Conservation (phyloP, 1,139 yeast species). For the Saccharomyces pastorianus region DNA sequence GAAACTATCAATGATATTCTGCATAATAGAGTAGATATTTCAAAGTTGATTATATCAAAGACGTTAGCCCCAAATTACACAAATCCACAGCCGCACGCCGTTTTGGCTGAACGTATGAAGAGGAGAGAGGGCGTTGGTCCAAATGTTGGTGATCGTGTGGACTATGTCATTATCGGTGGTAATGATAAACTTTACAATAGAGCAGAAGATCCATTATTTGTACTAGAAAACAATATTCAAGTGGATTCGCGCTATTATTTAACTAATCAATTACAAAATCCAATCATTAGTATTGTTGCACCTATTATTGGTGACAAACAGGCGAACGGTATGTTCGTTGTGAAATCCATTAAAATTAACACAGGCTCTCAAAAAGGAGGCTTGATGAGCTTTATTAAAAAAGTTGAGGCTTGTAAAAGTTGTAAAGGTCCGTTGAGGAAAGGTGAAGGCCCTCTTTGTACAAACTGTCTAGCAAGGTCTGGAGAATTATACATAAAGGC, state of each 20-base stretch:
- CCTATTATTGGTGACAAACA: slow-evolving; percentile 86
- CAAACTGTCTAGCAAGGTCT: slow-evolving; percentile 65
- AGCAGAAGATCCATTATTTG: slow-evolving; percentile 93
- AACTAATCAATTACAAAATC: slow-evolving; percentile 88
- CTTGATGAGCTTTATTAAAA: slow-evolving; percentile 83
- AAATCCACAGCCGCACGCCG: slow-evolving; percentile 95
- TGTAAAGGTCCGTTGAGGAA: slow-evolving; percentile 76
- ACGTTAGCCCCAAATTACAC: slow-evolving; percentile 89
- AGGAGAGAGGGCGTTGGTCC: slow-evolving; percentile 98
- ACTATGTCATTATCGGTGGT: slow-evolving; percentile 86
- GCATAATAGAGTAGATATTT: slow-evolving; percentile 86
- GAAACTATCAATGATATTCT: slow-evolving; percentile 82
- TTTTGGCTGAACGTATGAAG: slow-evolving; percentile 89
- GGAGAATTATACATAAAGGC: slow-evolving; percentile 76
- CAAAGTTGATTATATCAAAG: slow-evolving; percentile 89
- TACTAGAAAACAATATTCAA: slow-evolving; percentile 82
- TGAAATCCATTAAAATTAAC: slow-evolving; percentile 40
- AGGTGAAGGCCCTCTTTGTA: slow-evolving; percentile 74
- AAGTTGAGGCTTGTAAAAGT: slow-evolving; percentile 78
- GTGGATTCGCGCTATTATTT: slow-evolving; percentile 91
- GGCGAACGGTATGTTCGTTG: slow-evolving; percentile 67
- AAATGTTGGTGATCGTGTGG: slow-evolving; percentile 94
- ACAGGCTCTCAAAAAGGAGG: slow-evolving; percentile 61
- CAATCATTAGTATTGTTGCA: slow-evolving; percentile 85
- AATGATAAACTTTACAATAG: slow-evolving; percentile 89